Conservation (phyloP, 2,329 filamentous ascomycete genomes). For the Fusarium illudens region DNA sequence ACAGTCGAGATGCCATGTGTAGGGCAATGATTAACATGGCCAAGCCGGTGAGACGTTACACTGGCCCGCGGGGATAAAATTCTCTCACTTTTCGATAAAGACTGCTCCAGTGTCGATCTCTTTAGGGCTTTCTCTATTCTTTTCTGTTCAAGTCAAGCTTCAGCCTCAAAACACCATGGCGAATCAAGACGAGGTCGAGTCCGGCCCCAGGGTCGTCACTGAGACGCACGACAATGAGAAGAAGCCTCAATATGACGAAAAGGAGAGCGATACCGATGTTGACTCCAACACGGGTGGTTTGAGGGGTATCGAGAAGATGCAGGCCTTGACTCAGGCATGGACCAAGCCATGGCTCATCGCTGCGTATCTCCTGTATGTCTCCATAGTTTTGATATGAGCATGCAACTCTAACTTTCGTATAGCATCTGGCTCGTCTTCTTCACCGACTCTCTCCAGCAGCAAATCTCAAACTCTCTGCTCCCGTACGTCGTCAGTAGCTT, state of each 20-base stretch:
- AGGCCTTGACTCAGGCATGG: constrained; percentile 50
- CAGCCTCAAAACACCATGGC: neutral
- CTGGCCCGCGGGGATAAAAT: neutral
- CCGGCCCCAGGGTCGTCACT: neutral
- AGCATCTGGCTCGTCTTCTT: constrained; percentile 55
- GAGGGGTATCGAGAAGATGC: constrained; percentile 46
- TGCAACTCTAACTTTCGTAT: constrained; percentile 2
- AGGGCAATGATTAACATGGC: neutral
- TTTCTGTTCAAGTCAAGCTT: neutral
- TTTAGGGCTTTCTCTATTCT: neutral
- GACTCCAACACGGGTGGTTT: constrained; percentile 8
- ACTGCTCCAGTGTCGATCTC: neutral
- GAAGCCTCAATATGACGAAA: neutral
- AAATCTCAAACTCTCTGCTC: constrained; percentile 15
- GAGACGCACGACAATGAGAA: neutral
- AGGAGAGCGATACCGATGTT: neutral
- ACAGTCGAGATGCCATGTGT: neutral
- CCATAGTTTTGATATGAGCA: neutral
- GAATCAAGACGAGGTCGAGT: constrained; percentile 1
- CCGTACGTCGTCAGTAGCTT: constrained; percentile 52
- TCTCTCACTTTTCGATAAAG: neutral
- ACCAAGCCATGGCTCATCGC: constrained; percentile 46
- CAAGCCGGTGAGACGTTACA: constrained; percentile 3
- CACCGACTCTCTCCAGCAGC: constrained; percentile 43
- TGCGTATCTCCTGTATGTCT: constrained; percentile 43